phyloP scores from a whole-genome alignment of 164 flowering plant species.

The Malania oleifera region DNA sequence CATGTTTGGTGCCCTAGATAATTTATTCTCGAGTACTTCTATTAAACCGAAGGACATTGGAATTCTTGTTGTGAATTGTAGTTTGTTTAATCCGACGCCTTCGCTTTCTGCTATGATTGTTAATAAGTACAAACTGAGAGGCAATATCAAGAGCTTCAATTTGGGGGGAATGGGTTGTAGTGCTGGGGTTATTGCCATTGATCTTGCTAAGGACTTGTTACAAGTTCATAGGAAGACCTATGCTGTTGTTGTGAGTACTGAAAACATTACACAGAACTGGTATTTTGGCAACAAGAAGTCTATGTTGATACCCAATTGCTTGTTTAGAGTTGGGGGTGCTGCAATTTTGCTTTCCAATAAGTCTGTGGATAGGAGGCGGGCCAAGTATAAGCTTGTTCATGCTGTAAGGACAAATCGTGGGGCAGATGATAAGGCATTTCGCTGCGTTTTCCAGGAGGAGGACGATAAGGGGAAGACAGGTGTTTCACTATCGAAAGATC shows the following conservation, averaged over 20 bases:
- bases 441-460: conserved; percentile 36
- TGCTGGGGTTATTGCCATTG: conserved; percentile 44
- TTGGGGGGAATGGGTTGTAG: conserved; percentile 53
- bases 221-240: conserved; percentile 31
- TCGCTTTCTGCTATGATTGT: conserved; percentile 45
- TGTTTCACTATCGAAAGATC: conserved; percentile 36
- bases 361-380: conserved; percentile 17
- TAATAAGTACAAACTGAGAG: conserved; percentile 40
- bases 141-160: conserved; percentile 35
- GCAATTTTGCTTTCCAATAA: conserved; percentile 43
- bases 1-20: conserved; percentile 36
- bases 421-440: conserved; percentile 33
- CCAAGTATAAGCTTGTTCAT: conserved; percentile 40
- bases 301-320: conserved; percentile 44
- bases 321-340: conserved; percentile 39
- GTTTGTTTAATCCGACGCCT: conserved; percentile 43
- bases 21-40: conserved; percentile 21
- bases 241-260: conserved; percentile 45
- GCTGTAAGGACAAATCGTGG: conserved; percentile 40
- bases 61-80: conserved; percentile 40
- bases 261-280: conserved; percentile 44
- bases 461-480: conserved; percentile 34
- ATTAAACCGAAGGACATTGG: conserved; percentile 36
- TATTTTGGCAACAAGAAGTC: conserved; percentile 42
- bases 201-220: conserved; percentile 37